phyloP scores from a whole-genome alignment of 306 rosid species.

The Acacia acuminata region DNA sequence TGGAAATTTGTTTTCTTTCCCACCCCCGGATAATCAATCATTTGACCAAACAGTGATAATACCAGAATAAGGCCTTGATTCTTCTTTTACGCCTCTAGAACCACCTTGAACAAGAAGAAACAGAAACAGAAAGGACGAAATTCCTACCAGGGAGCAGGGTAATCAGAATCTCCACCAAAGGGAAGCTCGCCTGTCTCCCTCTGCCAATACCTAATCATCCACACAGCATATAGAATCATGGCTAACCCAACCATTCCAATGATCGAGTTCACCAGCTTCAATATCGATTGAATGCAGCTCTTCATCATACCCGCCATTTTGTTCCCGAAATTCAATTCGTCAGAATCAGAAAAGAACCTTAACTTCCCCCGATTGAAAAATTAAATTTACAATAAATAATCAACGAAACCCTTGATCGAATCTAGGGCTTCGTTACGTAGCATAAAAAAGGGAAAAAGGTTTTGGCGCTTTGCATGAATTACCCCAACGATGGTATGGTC shows the following conservation, averaged over 20 bases:
- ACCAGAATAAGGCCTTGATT: neutral
- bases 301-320: slow-evolving; percentile 55
- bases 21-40: neutral
- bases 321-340: slow-evolving; percentile 18
- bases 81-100: neutral
- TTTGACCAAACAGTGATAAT: neutral
- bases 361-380: slow-evolving; percentile 7
- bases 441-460: neutral
- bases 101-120: neutral
- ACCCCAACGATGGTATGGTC: neutral
- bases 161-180: slow-evolving; percentile 49
- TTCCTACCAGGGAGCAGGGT: slow-evolving; percentile 62
- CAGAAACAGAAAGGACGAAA: neutral
- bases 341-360: neutral
- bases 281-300: slow-evolving; percentile 69
- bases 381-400: neutral
- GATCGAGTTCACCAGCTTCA: slow-evolving; percentile 78
- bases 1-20: neutral
- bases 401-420: slow-evolving; percentile 33
- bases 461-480: neutral
- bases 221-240: slow-evolving; percentile 61
- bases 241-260: slow-evolving; percentile 79
- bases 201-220: slow-evolving; percentile 86
- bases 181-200: slow-evolving; percentile 53
- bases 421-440: slow-evolving; percentile 35